Base-by-base conservation (phyloP, 2,329 filamentous ascomycete genomes). In the Pestalotiopsis fici region DNA sequence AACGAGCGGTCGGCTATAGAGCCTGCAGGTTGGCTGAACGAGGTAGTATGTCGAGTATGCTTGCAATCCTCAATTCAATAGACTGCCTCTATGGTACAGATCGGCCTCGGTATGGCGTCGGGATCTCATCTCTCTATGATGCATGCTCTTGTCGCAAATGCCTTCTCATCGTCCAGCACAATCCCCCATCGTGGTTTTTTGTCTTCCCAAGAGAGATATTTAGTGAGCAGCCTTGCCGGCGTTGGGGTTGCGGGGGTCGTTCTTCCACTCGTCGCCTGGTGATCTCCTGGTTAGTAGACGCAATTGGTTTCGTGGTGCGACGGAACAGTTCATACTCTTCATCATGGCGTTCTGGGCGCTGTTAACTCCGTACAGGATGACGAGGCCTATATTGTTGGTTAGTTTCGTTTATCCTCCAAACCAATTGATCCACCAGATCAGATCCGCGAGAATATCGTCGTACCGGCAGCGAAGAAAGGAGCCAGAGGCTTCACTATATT, bases 401-500 rank as follows among this genome's bases (percentile, higher is more conserved):
- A 79, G 74, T 35, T 27, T 5, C 37, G 35, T 25, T 27, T 23
- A 70, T 59, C 37, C n/a, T 50, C 43, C n/a, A 35, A 3, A 11
- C 57, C n/a, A 37, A n/a, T 15, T n/a, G 12, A 1, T 31, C 25
- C n/a, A 12, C 31, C 27, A 37, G 18, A 4, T 59, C 27, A 27
- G 62, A 31, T 37, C 62, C 21, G 50, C n/a, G 28, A 28, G 11
- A 3, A 21, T 69, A 59, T 60, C 56, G 65, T 87, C 93, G 80
- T 96, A 97, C 95, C 94, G 81, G 95, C 95, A 83, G 88, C 87
- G 87, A 95, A 96, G 90, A 98, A 98, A 75, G 95, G 95, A 82
- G 89, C 90, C 91, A 97, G 91, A 76, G 95, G 94, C 87, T 89
- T 89, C 85, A 93, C 95, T 98, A 79, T 81, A 78, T 68, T 72